Evolutionary conservation across 2,329 filamentous ascomycete species (phyloP), one percentile per base, ranked within the genome.

Genomic region (Pseudonectria foliicola): DNA sequence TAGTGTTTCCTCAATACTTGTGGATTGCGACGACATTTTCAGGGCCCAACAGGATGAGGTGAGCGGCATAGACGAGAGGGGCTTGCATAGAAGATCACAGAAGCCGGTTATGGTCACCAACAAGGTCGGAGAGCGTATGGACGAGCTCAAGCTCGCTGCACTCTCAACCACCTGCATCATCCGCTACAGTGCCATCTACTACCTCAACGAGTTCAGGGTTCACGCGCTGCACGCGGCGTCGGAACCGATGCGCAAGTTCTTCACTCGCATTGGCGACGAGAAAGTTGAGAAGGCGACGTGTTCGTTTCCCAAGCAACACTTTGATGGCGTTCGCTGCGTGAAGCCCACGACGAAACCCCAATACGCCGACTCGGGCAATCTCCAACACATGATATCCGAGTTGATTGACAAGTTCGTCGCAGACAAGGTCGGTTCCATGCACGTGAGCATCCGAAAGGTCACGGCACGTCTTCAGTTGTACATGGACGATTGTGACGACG

Each of bases 371-470:
- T 27, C 40, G 25, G 14, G 32, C 7, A 32, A 46, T 11, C 26
- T 37, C 23, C 16, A 31, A 7, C 42, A 37, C 10, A 37, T 40
- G 11, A 36, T 46, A 21, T 41, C 38, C 8, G 42, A 46, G n/a
- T 28, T 50, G 13, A 48, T 48, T 11, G 44, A 50, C 33, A 48
- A 50, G 25, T 50, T 50, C 37, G 44, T 50, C 10, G 43, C 44
- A 18, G 34, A 34, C 13, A 12, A 25, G 13, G 12, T 23, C 10
- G 34, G 38, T 3, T 32, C 26, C 2, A 29, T 44, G 34, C 45
- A 38, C 23, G 37, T 42, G 6, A 44, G 46, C 4, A 42, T 48
- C 26, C 40, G 44, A 5, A 50, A 44, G 27, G 34, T 42, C 7
- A 46, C 46, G n/a, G 38, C 32, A 12, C 35, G 34, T 11, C 31